Evolutionary conservation across 208 protist species (phyloP).

Genomic region (Wallacemonas sp.): DNA sequence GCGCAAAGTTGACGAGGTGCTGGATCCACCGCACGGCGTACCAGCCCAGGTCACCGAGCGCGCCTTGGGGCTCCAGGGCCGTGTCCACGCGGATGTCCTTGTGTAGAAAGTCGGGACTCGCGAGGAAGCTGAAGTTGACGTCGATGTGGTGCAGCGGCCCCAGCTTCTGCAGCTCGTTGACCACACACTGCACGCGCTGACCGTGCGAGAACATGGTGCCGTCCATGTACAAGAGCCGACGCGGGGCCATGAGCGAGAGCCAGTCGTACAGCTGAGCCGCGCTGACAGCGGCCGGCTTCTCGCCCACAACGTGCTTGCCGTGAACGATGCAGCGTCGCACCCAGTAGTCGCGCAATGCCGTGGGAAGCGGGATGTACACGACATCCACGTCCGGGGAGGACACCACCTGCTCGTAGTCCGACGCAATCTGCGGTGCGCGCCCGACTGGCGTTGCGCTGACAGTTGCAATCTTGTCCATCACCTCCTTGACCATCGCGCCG

Average conservation of each 20-base stretch:
- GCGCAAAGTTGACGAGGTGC: conserved; percentile 35
- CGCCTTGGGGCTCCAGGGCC: conserved; percentile 35
- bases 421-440: conserved; percentile 13
- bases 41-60: conserved; percentile 50
- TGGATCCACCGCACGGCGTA: conserved; percentile 47
- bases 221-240: conserved; percentile 44
- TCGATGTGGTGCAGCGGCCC: conserved; percentile 37
- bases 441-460: not conserved
- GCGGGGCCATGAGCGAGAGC: conserved; percentile 25
- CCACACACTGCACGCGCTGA: conserved; percentile 25
- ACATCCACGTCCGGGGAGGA: conserved; percentile 31
- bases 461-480: conserved; percentile 12
- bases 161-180: conserved; percentile 13
- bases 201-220: conserved; percentile 51
- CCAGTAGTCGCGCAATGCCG: conserved; percentile 34
- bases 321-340: conserved; percentile 27
- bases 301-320: conserved; percentile 43
- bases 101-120: conserved; percentile 21
- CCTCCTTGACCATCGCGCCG: conserved; percentile 24
- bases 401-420: conserved; percentile 38
- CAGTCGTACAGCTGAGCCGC: conserved; percentile 26
- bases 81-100: conserved; percentile 38
- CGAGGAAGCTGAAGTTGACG: conserved; percentile 30
- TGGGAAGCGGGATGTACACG: conserved; percentile 45
- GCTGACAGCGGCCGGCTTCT: conserved; percentile 39